Evolutionary conservation across 2,329 filamentous ascomycete species (phyloP).

Genomic region (Aspergillus novoparasiticus): DNA sequence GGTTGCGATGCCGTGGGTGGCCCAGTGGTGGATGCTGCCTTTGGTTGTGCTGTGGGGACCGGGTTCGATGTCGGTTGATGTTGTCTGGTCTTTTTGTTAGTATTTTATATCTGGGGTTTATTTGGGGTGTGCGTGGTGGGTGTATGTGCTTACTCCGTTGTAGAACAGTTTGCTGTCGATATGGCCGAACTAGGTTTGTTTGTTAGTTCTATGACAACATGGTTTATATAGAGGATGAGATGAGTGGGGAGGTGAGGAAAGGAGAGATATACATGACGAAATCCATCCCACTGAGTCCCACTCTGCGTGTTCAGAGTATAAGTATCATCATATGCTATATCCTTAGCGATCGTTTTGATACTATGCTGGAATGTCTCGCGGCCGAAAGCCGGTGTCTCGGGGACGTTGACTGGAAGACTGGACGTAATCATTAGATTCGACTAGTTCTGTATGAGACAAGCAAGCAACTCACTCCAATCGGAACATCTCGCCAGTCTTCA

Average conservation of each 20-base stretch:
- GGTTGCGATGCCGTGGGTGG: conserved; percentile 45
- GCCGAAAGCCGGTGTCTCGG: conserved; percentile 55
- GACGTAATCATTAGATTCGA: conserved; percentile 18
- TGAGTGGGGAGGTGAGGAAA: too few species aligned
- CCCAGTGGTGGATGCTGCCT: conserved; percentile 48
- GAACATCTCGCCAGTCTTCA: conserved; percentile 58
- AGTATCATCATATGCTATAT: conserved; percentile 47
- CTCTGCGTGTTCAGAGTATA: conserved; percentile 53
- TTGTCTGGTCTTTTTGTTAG: conserved; percentile 25
- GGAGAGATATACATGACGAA: conserved; percentile 44
- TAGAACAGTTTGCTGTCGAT: conserved; percentile 42
- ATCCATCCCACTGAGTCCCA: conserved; percentile 55
- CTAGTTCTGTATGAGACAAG: not conserved
- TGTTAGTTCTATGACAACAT: not conserved
- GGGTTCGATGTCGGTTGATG: conserved; percentile 34
- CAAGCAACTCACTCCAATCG: conserved; percentile 51
- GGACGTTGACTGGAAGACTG: conserved; percentile 55
- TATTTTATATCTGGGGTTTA: not conserved
- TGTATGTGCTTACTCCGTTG: conserved; percentile 38
- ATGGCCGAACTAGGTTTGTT: conserved; percentile 38
- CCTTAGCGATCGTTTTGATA: conserved; percentile 49
- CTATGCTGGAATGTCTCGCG: conserved; percentile 58
- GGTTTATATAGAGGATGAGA: not conserved
- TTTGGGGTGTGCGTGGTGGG: not conserved
- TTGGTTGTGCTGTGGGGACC: conserved; percentile 38